These are phyloP conservation scores for Sonneratia alba DNA, from an alignment of 345 rosid genomes.

Conservation along the genomic window DNA sequence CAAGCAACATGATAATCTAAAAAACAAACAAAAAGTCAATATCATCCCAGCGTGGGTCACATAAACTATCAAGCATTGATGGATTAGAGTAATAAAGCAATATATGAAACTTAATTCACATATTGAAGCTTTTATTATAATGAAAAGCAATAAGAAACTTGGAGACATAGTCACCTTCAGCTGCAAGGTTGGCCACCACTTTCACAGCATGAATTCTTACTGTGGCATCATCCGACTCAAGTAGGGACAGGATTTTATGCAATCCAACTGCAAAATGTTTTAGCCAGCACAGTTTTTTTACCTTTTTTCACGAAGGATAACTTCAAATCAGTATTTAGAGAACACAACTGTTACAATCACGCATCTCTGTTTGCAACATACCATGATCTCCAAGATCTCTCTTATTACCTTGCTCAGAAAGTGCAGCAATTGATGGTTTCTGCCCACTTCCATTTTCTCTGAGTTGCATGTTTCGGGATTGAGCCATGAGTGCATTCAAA, in stretches of 20 bases:
- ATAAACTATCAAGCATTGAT: neutral
- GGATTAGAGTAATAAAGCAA: neutral
- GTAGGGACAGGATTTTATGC: slow-evolving; percentile 75
- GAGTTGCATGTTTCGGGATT: slow-evolving; percentile 39
- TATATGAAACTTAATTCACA: neutral
- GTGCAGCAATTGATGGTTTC: slow-evolving; percentile 58
- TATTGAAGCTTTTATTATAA: neutral
- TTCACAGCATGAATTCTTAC: slow-evolving; percentile 95
- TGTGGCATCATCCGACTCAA: slow-evolving; percentile 91
- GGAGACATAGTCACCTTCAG: slow-evolving; percentile 58
- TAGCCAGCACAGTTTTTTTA: neutral
- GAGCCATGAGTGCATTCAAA: slow-evolving; percentile 43
- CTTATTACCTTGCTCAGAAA: slow-evolving; percentile 80
- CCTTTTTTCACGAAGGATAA: neutral
- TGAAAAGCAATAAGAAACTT: neutral
- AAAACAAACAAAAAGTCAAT: neutral
- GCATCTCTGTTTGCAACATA: neutral
- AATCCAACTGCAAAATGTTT: slow-evolving; percentile 55
- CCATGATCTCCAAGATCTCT: neutral
- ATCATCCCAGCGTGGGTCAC: neutral
- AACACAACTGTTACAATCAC: neutral
- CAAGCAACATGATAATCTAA: neutral
- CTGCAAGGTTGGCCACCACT: slow-evolving; percentile 94
- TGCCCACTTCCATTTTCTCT: slow-evolving; percentile 53
- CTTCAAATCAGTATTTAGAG: neutral